Percentiles rank a stretch among this genome's conserved stretches.
Conservation (phyloP, 345 rosid species). For the Limnanthes douglasii region DNA sequence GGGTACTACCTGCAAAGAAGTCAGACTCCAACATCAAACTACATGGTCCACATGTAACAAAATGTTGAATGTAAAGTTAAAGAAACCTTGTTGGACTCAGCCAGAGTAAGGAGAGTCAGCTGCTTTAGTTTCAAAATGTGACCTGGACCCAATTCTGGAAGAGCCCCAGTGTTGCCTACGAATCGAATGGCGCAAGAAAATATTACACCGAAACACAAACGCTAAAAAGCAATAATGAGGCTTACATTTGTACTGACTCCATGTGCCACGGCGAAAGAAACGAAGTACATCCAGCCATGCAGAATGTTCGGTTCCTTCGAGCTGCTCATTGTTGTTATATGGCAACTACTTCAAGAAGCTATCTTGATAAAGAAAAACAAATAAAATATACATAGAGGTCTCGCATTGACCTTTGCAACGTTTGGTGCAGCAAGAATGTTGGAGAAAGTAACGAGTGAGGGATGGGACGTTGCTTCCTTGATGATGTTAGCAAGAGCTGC, state of each 20-base stretch:
- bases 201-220: not conserved
- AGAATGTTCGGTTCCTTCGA: too few relatives aligned
- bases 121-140: conserved; percentile 87
- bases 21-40: not conserved
- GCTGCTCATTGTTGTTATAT: not conserved
- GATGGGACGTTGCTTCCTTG: conserved; percentile 18
- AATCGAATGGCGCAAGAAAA: not conserved
- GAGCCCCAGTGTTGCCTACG: conserved; percentile 37
- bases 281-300: too few relatives aligned
- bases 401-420: conserved; percentile 11
- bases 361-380: not conserved
- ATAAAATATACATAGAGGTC: not conserved
- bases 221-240: not conserved
- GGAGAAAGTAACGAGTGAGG: conserved; percentile 18
- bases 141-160: conserved; percentile 55
- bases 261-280: too few relatives aligned
- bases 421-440: conserved; percentile 17
- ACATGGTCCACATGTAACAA: not conserved
- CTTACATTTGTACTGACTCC: too few relatives aligned
- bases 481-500: conserved; percentile 7
- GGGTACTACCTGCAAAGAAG: conserved; percentile 43
- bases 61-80: not conserved
- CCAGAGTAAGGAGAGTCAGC: conserved; percentile 88
- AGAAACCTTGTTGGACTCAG: conserved; percentile 73
- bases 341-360: conserved; percentile 2